phyloP scores from a whole-genome alignment of 2,329 filamentous ascomycete species.

The Colletotrichum phormii region DNA sequence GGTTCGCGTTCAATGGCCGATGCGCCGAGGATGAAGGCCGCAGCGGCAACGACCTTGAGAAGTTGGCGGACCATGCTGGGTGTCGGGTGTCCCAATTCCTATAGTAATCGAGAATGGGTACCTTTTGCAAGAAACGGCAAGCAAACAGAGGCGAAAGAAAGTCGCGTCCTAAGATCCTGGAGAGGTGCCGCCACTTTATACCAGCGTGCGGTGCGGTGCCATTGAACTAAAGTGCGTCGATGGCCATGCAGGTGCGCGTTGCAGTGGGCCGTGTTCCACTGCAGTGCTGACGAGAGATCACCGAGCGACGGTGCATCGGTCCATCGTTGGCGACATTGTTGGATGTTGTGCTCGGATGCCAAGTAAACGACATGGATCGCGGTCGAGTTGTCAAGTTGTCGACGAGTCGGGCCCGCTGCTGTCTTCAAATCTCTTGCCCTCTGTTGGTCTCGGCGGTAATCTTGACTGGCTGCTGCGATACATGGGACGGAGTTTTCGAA shows the following conservation, averaged over 20 bases:
- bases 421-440: not conserved
- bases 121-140: not conserved
- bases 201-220: not conserved
- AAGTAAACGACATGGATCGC: not conserved
- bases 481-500: not conserved
- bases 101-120: not conserved
- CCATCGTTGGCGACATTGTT: not conserved
- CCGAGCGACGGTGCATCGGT: not conserved
- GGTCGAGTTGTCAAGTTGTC: not conserved
- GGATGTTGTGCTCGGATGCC: not conserved
- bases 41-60: slow-evolving; percentile 18
- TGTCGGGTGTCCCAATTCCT: not conserved
- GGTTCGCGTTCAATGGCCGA: slow-evolving; percentile 62
- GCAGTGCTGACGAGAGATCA: not conserved
- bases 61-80: slow-evolving; percentile 31
- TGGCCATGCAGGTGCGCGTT: not conserved
- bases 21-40: slow-evolving; percentile 26
- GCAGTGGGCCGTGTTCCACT: slow-evolving; percentile 4
- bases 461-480: slow-evolving; percentile 17
- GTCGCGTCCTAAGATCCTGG: not conserved
- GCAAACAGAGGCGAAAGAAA: not conserved
- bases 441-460: not conserved
- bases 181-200: not conserved
- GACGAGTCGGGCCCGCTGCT: not conserved
- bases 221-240: not conserved